A percentile compares a stretch with the other conserved stretches of the same genome.
Evolutionary conservation across 2,329 filamentous ascomycete species (phyloP).

Genomic region (Hypoxylon sp.): DNA sequence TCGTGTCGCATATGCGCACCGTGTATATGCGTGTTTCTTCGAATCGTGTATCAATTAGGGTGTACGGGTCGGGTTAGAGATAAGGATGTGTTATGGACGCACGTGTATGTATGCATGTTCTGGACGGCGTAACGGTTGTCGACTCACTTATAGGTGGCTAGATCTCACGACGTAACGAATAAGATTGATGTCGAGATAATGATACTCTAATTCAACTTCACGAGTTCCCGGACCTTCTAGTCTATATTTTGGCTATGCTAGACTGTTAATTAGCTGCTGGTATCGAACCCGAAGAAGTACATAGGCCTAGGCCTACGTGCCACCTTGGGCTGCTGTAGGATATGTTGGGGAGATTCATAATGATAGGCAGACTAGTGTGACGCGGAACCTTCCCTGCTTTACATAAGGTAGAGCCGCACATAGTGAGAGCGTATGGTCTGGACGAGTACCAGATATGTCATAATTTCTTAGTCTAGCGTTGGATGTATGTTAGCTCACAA

Average conservation of each 20-base stretch:
- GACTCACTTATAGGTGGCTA: constrained; percentile 14
- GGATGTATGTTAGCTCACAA: not conserved
- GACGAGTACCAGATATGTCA: not conserved
- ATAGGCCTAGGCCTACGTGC: not conserved
- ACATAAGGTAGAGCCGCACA: not conserved
- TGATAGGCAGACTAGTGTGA: not conserved
- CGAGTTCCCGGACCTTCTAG: not conserved
- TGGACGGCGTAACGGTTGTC: constrained; percentile 25
- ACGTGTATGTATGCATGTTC: constrained; percentile 32
- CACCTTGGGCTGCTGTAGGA: not conserved
- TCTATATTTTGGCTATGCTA: not conserved
- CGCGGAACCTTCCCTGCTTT: not conserved
- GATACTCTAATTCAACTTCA: constrained; percentile 24
- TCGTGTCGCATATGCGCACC: not conserved
- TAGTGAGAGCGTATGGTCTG: not conserved
- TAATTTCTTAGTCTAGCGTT: not conserved
- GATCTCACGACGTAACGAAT: constrained; percentile 37
- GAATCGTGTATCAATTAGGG: constrained; percentile 44
- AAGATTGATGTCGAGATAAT: constrained; percentile 34
- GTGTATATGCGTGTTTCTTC: constrained; percentile 15
- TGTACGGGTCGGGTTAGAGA: constrained; percentile 18
- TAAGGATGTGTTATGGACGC: constrained; percentile 24
- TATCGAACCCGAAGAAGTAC: not conserved
- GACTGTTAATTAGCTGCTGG: not conserved
- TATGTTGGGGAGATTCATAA: not conserved